Evolutionary conservation across 1,139 yeast species (phyloP).

Genomic region (Hemisphaericaspora subhashii): DNA sequence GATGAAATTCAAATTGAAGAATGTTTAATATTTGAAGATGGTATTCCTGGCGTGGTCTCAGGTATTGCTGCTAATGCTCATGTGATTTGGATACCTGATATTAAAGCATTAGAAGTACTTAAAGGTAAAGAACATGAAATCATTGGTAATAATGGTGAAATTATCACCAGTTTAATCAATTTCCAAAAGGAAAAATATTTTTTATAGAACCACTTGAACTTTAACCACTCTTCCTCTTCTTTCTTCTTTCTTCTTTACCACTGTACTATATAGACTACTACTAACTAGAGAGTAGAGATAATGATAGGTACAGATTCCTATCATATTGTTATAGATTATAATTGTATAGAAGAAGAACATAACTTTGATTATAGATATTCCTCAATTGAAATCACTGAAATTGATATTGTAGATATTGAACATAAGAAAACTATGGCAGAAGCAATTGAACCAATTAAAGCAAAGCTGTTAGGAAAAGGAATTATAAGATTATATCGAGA

Average conservation of each 20-base stretch:
- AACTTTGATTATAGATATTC: slow-evolving; percentile 36
- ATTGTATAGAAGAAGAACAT: too few relatives aligned
- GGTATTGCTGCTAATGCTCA: slow-evolving; percentile 81
- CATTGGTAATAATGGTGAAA: slow-evolving; percentile 56
- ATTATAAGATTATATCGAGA: slow-evolving; percentile 68
- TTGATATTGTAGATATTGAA: slow-evolving; percentile 21
- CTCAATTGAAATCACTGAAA: slow-evolving; percentile 28
- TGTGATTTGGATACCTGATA: slow-evolving; percentile 92
- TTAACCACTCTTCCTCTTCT: neutral
- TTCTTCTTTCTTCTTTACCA: too few relatives aligned
- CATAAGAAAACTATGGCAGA: slow-evolving; percentile 15
- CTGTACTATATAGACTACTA: too few relatives aligned
- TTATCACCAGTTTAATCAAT: slow-evolving; percentile 51
- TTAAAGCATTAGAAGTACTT: slow-evolving; percentile 58
- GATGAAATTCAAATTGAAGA: slow-evolving; percentile 65
- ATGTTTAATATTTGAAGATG: slow-evolving; percentile 91
- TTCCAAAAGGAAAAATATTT: slow-evolving; percentile 55
- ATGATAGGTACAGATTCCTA: slow-evolving; percentile 50
- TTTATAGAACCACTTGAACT: slow-evolving; percentile 15
- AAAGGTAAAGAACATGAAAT: slow-evolving; percentile 44
- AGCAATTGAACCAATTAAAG: slow-evolving; percentile 51
- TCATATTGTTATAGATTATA: slow-evolving; percentile 39
- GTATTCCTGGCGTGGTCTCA: slow-evolving; percentile 82
- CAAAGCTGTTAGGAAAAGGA: slow-evolving; percentile 68
- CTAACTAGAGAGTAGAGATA: too few relatives aligned